Evolutionary conservation across 345 rosid species (phyloP).

Genomic region (Punica granatum): DNA sequence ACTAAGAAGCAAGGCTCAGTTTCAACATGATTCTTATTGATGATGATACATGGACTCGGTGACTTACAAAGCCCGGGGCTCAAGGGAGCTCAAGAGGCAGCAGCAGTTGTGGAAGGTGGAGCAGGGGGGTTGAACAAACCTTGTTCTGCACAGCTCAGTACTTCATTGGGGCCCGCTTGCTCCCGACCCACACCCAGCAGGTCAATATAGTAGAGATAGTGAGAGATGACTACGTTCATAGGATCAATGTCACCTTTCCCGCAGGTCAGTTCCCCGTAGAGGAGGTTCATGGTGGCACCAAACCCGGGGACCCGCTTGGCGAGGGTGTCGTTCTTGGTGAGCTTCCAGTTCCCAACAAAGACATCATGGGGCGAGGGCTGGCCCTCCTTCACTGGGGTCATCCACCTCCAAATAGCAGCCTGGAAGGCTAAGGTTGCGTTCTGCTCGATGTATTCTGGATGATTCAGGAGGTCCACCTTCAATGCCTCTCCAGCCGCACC

Average conservation of each 20-base stretch:
- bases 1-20: neutral
- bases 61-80: neutral
- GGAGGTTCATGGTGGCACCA: constrained; percentile 68
- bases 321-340: constrained; percentile 69
- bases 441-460: constrained; percentile 71
- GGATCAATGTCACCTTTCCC: constrained; percentile 69
- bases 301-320: constrained; percentile 57
- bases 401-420: constrained; percentile 79
- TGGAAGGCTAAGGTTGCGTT: constrained; percentile 78
- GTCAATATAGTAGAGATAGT: constrained; percentile 73
- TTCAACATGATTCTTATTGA: constrained; percentile 1
- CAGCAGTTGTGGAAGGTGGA: constrained; percentile 20
- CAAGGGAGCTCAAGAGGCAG: constrained; percentile 23
- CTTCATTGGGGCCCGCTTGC: constrained; percentile 58
- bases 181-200: constrained; percentile 77
- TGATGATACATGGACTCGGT: neutral
- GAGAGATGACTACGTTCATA: constrained; percentile 74
- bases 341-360: constrained; percentile 73
- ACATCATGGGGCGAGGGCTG: constrained; percentile 72
- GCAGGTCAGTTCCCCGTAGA: constrained; percentile 56
- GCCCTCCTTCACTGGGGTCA: constrained; percentile 55
- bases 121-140: constrained; percentile 54
- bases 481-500: constrained; percentile 61
- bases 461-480: constrained; percentile 56
- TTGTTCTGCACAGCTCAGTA: constrained; percentile 70